Percentiles rank a stretch among this genome's conserved stretches.
phyloP scores from a whole-genome alignment of 768 basidiomycete genomes.

The Paxillus involutus region DNA sequence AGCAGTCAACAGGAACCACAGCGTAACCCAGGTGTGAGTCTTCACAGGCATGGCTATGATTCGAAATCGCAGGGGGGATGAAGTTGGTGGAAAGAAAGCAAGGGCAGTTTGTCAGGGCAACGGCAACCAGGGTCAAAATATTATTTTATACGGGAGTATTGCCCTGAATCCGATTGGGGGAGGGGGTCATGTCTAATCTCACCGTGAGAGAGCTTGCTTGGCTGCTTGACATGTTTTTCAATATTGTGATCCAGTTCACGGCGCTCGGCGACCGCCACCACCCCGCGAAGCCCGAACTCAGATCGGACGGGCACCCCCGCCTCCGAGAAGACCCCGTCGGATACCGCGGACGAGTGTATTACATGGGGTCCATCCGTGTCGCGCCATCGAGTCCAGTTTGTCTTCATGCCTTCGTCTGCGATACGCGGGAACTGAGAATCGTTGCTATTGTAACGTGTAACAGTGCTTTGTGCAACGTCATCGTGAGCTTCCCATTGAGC shows the following conservation, averaged over 20 bases:
- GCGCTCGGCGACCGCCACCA: no score
- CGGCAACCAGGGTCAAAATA: no score
- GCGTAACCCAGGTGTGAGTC: conserved; percentile 55
- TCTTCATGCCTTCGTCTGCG: no score
- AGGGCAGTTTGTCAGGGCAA: no score
- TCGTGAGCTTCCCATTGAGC: conserved; percentile 22
- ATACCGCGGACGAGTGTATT: no score
- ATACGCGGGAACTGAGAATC: neutral
- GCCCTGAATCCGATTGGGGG: no score
- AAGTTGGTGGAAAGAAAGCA: neutral
- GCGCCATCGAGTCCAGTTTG: neutral
- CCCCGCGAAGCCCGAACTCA: no score
- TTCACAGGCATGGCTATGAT: conserved; percentile 45
- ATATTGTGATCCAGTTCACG: neutral
- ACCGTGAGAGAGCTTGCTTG: neutral
- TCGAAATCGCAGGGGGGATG: conserved; percentile 2
- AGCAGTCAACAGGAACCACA: conserved; percentile 61
- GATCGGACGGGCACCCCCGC: neutral
- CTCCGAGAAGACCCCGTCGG: neutral
- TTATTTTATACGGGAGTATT: no score
- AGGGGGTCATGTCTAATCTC: neutral
- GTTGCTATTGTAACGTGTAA: neutral
- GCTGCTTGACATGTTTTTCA: neutral
- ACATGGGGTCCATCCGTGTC: neutral
- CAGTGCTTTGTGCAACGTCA: neutral